Conservation (phyloP, 345 rosid genomes). For the Hevea brasiliensis region DNA sequence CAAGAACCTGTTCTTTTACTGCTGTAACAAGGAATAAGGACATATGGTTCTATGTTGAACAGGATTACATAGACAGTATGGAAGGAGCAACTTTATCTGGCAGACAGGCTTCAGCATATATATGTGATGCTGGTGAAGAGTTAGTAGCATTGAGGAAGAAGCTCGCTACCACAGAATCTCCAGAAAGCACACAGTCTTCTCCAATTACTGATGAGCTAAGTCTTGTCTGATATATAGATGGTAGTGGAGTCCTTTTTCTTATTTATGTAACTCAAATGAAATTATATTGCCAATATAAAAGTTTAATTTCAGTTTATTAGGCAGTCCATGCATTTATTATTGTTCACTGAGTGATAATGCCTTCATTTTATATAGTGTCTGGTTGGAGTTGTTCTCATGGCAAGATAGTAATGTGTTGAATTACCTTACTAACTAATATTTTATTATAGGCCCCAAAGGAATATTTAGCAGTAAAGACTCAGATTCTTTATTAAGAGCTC, state of each 20-base stretch:
- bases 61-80: constrained; percentile 99
- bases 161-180: constrained; percentile 42
- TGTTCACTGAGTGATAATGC: too few relatives aligned
- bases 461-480: too few relatives aligned
- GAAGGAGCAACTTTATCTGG: constrained; percentile 97
- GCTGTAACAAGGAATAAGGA: not conserved
- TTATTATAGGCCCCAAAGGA: too few relatives aligned
- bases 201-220: constrained; percentile 63
- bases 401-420: too few relatives aligned
- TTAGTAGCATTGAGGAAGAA: constrained; percentile 65
- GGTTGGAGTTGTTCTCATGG: too few relatives aligned
- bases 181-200: constrained; percentile 21
- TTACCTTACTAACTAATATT: too few relatives aligned
- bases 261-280: not conserved
- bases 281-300: not conserved
- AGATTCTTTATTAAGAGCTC: too few relatives aligned
- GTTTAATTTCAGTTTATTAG: not conserved
- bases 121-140: constrained; percentile 83
- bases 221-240: constrained; percentile 43
- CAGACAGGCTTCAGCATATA: constrained; percentile 84
- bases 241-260: not conserved
- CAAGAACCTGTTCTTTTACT: not conserved
- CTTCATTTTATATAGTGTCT: too few relatives aligned
- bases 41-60: constrained; percentile 10
- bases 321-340: not conserved